Base-by-base conservation (phyloP, 345 rosid genomes). In the Durio zibethinus region DNA sequence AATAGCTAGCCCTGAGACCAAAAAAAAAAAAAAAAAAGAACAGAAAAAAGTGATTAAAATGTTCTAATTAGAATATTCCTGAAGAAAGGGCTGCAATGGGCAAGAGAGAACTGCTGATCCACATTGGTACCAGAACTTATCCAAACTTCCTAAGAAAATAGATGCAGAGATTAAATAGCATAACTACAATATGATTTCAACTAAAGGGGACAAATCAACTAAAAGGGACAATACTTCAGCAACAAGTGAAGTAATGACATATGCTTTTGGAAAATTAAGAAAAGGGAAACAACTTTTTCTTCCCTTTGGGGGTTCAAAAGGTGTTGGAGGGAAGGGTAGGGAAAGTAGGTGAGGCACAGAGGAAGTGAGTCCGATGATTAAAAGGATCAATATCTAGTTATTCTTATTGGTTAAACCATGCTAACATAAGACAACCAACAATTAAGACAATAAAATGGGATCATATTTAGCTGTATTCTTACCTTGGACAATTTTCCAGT, bases 401-500 rank as follows among this genome's bases (percentile, higher is more conserved):
- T 2, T 33, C 50, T 66, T 68, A 43, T 18, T 31, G 14, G 59
- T 71, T 47, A 47, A 71, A 27, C 10, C 25, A 21, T 9, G 48
- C 36, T 21, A 3, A 40, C 43, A 56, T 4, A 56, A 38, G 66
- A 23, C 52, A 7, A 56, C 16, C 11, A 6, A 56, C 23, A 73
- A 6, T 8, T 33, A 7, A 31, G 43, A 18, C 8, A 10, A 10
- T 20, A 5, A 16, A 27, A 21, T 23, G 21, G n/a, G n/a, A 56
- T 15, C 53, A 62, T 12, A 45, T 31, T 76, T 57, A 23, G n/a
- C 10, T 27, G 71, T 35, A 18, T 23, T 66, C 72, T 63, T 87
- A 96, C 99, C 99, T 87, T 96, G 94, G 77, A 92, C 95, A 68
- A 96, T 93, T 40, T 78, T 83, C 99, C 99, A 96, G 76, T 96